Conservation (phyloP, 345 rosid species). For the Erysimum cheiranthoides region DNA sequence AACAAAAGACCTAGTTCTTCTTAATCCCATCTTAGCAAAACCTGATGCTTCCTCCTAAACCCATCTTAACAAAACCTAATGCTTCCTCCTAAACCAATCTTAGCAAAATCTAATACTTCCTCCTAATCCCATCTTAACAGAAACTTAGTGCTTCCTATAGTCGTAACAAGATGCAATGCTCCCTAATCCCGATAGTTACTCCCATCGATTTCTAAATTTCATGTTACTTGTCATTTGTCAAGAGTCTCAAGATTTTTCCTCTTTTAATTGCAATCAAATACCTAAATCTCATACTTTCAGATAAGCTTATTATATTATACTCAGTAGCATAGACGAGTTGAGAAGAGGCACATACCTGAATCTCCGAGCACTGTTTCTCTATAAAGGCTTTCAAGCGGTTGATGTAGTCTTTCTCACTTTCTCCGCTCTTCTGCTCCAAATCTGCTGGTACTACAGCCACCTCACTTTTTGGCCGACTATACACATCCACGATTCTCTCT, state of each 20-base stretch:
- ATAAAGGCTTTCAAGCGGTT: conserved; percentile 76
- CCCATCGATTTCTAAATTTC: not conserved
- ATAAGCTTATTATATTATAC: not conserved
- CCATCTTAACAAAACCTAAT: too few relatives aligned
- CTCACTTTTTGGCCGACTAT: conserved; percentile 80
- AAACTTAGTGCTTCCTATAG: not conserved
- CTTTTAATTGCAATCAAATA: not conserved
- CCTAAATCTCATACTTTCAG: not conserved
- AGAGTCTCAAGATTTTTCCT: not conserved
- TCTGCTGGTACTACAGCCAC: conserved; percentile 89
- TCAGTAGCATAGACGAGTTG: conserved; percentile 1
- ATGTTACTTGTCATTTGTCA: not conserved
- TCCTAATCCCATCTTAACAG: not conserved
- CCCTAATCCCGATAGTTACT: not conserved
- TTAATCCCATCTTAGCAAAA: not conserved
- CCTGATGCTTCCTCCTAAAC: too few relatives aligned
- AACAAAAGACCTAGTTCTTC: not conserved
- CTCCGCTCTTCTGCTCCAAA: conserved; percentile 80
- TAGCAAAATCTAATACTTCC: not conserved
- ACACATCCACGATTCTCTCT: conserved; percentile 71
- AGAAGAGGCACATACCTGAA: conserved; percentile 60
- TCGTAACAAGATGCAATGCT: conserved; percentile 3
- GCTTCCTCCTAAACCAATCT: not conserved
- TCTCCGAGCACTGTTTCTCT: conserved; percentile 88
- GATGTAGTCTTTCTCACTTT: conserved; percentile 71